Base-by-base conservation (phyloP, 2,329 filamentous ascomycete species). In the Penicillium fuscoglaucum region DNA sequence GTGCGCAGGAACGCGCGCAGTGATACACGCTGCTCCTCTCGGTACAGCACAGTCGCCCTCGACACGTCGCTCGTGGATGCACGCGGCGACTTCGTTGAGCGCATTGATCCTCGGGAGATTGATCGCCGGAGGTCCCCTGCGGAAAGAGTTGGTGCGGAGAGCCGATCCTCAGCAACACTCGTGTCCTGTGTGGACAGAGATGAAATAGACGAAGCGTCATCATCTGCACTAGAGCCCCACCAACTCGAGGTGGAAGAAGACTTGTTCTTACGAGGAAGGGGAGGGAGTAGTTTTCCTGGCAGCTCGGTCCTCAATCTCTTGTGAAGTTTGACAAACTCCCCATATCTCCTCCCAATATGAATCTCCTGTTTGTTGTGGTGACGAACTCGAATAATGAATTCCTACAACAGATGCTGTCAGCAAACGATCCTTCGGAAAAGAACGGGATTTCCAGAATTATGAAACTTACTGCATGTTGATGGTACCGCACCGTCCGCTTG, bases 231-330 rank as follows among this genome's bases (percentile, higher is more conserved):
- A 29, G 82, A 83, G 24, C 83, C 84, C 41, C 88, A 76, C 24
- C 89, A 72, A 28, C 80, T 81, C 1, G 84, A 82, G 7, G 89
- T 80, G 1, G 87, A 88, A 63, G 88, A 87, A 63, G 88, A 87
- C 75, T 93, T 96, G 75, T 97, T 97, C 83, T 98, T 98, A 72
- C 88, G 88, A 0, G 95, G 95, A 50, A 98, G 79, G 1, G 91
- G 86, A 12, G 93, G 90, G 3, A 99, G 81, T 6, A 96, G 85
- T 69, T 96, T 96, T 19, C 95, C 95, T 0, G 95, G 95, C 54
- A 98, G 82, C 75, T 99, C 95, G 13, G 87, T 85, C 37, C 90
- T 87, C 60, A 99, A 76, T 63, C 84, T 84, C 75, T 89, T 93
- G 74, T 96, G 88, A 59, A 99, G 81, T 63, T 85, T 86, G 28